A percentile compares a stretch with the other conserved stretches of the same genome.
These are phyloP conservation scores for Penicillium freii DNA, from an alignment of 2,329 filamentous ascomycete genomes.

Conservation along the genomic window DNA sequence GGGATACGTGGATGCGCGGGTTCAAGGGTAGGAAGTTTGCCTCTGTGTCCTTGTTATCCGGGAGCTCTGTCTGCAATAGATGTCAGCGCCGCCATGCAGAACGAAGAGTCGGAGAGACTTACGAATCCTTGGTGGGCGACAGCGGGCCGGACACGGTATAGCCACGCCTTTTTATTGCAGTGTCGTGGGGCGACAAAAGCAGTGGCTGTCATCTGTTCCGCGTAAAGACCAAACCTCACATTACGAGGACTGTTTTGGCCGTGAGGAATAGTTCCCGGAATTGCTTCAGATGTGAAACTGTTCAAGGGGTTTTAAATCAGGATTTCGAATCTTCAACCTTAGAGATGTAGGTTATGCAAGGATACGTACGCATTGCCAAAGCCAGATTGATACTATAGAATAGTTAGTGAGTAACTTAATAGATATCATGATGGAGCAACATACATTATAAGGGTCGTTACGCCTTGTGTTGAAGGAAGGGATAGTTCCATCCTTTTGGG, in stretches of 20 bases:
- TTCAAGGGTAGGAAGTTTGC: constrained; percentile 42
- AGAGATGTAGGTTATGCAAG: constrained; percentile 5
- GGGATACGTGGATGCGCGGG: constrained; percentile 54
- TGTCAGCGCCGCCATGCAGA: constrained; percentile 2
- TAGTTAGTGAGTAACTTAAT: background rate
- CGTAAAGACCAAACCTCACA: constrained; percentile 38
- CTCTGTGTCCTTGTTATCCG: constrained; percentile 37
- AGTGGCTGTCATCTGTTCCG: constrained; percentile 55
- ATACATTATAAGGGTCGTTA: constrained; percentile 55
- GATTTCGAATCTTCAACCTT: constrained; percentile 19
- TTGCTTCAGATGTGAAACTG: constrained; percentile 39
- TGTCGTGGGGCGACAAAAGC: constrained; percentile 58
- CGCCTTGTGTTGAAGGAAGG: constrained; percentile 55
- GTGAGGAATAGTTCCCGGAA: constrained; percentile 40
- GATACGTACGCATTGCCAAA: constrained; percentile 51
- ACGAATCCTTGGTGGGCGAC: constrained; percentile 56
- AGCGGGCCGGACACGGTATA: constrained; percentile 57
- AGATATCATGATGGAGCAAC: constrained; percentile 3
- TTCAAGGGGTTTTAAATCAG: constrained; percentile 25
- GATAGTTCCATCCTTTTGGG: constrained; percentile 56
- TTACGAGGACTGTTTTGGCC: constrained; percentile 41
- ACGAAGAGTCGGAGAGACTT: constrained; percentile 8
- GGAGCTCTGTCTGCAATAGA: constrained; percentile 46
- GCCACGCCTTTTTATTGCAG: constrained; percentile 59
- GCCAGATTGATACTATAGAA: constrained; percentile 53